A percentile compares a stretch with the other conserved stretches of the same genome.
phyloP scores from a whole-genome alignment of 2,329 filamentous ascomycete genomes.

The Teratosphaeriaceae sp. region DNA sequence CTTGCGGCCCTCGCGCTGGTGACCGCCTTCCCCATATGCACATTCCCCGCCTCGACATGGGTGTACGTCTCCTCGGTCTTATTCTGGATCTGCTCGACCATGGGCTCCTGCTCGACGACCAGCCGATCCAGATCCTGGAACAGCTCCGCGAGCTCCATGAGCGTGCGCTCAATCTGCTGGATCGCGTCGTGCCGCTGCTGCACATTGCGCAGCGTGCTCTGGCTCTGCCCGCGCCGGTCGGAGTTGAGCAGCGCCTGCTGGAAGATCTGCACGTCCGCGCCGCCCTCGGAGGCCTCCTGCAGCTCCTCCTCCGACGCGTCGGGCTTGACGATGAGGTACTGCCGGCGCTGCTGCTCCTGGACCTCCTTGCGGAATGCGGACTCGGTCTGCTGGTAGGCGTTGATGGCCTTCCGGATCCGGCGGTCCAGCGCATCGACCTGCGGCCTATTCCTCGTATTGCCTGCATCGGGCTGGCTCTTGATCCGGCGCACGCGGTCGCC shows the following conservation, averaged over 20 bases:
- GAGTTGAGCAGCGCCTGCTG: slow-evolving; percentile 77
- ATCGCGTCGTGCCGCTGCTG: slow-evolving; percentile 79
- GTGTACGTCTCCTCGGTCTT: slow-evolving; percentile 80
- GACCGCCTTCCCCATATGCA: slow-evolving; percentile 75
- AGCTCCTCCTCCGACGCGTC: slow-evolving; percentile 72
- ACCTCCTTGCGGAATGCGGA: slow-evolving; percentile 72
- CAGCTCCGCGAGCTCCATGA: slow-evolving; percentile 78
- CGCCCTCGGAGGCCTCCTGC: slow-evolving; percentile 65
- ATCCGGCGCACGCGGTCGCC: slow-evolving; percentile 72
- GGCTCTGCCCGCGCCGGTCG: slow-evolving; percentile 73
- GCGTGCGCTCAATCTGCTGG: slow-evolving; percentile 84
- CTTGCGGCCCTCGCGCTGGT: slow-evolving; percentile 71
- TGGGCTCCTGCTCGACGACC: slow-evolving; percentile 77
- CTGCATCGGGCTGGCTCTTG: slow-evolving; percentile 71
- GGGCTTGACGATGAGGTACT: slow-evolving; percentile 73
- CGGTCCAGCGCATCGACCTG: slow-evolving; percentile 79
- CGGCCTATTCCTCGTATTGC: slow-evolving; percentile 63
- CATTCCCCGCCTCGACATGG: slow-evolving; percentile 79
- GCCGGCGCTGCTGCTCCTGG: slow-evolving; percentile 76
- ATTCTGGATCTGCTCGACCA: slow-evolving; percentile 74
- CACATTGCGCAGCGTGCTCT: slow-evolving; percentile 71
- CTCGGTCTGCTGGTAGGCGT: slow-evolving; percentile 75
- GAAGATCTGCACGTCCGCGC: slow-evolving; percentile 73
- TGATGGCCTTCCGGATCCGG: slow-evolving; percentile 72
- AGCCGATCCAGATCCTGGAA: slow-evolving; percentile 86